These are phyloP conservation scores for Colletotrichum falcatum DNA, from an alignment of 2,329 filamentous ascomycete species.

Conservation along the genomic window DNA sequence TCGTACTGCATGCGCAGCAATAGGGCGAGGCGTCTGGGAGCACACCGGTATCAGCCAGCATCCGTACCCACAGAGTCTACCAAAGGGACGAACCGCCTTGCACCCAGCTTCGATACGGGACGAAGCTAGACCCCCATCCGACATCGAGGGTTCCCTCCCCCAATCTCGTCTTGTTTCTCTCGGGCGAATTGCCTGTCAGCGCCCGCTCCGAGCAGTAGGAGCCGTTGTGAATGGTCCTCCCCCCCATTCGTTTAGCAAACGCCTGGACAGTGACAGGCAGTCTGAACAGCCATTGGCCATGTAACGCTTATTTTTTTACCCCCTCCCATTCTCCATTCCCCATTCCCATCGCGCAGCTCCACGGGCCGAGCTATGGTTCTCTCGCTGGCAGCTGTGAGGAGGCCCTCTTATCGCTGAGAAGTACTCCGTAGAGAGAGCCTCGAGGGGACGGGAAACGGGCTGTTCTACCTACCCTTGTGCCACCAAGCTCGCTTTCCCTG, in stretches of 20 bases:
- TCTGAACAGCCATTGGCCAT: conserved; percentile 37
- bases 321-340: conserved; percentile 3
- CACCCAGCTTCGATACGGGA: conserved; percentile 27
- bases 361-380: conserved; percentile 30
- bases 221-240: conserved; percentile 31
- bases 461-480: conserved; percentile 41
- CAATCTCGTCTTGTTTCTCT: conserved; percentile 30
- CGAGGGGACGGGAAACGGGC: conserved; percentile 38
- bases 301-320: conserved; percentile 26
- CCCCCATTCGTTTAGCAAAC: conserved; percentile 38
- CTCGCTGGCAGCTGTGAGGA: conserved; percentile 10
- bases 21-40: conserved; percentile 15
- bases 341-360: conserved; percentile 32
- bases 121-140: conserved; percentile 17
- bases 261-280: conserved; percentile 28
- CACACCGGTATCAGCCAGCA: background rate
- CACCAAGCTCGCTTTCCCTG: conserved; percentile 52
- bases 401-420: conserved; percentile 37
- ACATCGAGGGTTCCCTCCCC: conserved; percentile 7
- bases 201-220: conserved; percentile 35
- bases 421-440: conserved; percentile 19
- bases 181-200: conserved; percentile 36
- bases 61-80: conserved; percentile 28
- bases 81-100: conserved; percentile 27
- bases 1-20: conserved; percentile 2